Conservation (phyloP, 208 protist genomes). For the Trypanosoma cruzi region DNA sequence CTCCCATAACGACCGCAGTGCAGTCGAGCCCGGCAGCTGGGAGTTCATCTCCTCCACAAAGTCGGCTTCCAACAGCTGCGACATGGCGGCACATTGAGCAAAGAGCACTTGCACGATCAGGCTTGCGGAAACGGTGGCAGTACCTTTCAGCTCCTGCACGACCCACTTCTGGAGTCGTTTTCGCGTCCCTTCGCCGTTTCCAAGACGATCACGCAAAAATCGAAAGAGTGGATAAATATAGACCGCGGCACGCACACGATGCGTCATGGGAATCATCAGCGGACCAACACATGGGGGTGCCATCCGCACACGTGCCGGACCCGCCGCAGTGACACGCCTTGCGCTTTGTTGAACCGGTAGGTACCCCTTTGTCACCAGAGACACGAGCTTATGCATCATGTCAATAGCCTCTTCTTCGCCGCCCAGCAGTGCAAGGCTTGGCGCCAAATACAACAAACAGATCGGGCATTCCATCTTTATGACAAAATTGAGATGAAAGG, state of each 20-base stretch:
- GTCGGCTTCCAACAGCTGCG: slow-evolving; percentile 49
- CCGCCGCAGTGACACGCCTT: slow-evolving; percentile 10
- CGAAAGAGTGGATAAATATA: slow-evolving; percentile 67
- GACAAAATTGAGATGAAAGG: slow-evolving; percentile 56
- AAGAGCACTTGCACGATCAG: slow-evolving; percentile 60
- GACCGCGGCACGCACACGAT: slow-evolving; percentile 57
- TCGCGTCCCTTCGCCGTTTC: slow-evolving; percentile 58
- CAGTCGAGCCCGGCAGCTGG: slow-evolving; percentile 8
- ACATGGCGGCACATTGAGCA: slow-evolving; percentile 78
- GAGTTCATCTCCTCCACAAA: slow-evolving; percentile 30
- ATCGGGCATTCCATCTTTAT: slow-evolving; percentile 51
- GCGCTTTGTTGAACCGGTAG: slow-evolving; percentile 47
- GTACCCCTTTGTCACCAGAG: slow-evolving; percentile 65
- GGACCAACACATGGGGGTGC: slow-evolving; percentile 44
- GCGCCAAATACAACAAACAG: slow-evolving; percentile 64
- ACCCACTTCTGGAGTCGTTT: slow-evolving; percentile 72
- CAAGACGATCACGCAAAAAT: slow-evolving; percentile 46
- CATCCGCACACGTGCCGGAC: slow-evolving; percentile 69
- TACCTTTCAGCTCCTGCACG: slow-evolving; percentile 44
- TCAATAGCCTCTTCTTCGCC: slow-evolving; percentile 64
- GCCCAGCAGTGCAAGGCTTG: slow-evolving; percentile 61
- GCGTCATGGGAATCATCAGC: slow-evolving; percentile 50
- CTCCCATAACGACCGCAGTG: slow-evolving; percentile 42
- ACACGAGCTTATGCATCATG: slow-evolving; percentile 74
- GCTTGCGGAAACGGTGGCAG: slow-evolving; percentile 2